Evolutionary conservation across 2,329 filamentous ascomycete genomes (phyloP), one percentile per base, ranked within the genome.

Genomic region (Aschersonia sp.): DNA sequence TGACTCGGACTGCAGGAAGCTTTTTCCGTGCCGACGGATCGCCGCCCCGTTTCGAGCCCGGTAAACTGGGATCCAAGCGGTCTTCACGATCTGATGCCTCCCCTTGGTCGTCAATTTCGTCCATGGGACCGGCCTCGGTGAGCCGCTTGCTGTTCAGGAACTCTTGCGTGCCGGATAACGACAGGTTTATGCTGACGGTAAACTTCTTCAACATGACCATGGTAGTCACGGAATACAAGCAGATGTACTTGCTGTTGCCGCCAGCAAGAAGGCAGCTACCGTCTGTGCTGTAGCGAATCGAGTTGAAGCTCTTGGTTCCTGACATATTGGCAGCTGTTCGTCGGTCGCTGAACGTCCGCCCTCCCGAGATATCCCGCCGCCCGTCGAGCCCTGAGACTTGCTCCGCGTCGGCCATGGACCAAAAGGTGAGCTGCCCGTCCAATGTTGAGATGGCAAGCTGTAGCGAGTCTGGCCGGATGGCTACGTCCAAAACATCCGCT

Each of bases 161-260:
- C 63, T 98, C 92, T 60, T 97, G 91, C 1, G 92, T 98, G 44
- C 92, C 92, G 28, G 94, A 89, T 3, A 98, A 72, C 2, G 89
- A 94, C n/a, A 96, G 72, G 64, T 98, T 98, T 59, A 95, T 79
- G 56, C 87, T 94, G 58, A 97, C 89, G 2, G 91, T 96, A 61
- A 85, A 98, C 61, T 96, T 96, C 64, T 94, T 95, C 48, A 97
- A 72, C 9, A 98, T 70, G 1, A 92, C 88, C 63, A 92, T 89
- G 1, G 91, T 94, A 50, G 82, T 81, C 32, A 94, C 87, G n/a
- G 94, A 91, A 67, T 98, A 98, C 50, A 98, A 66, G 61, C 92
- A 97, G 47, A 98, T 96, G 64, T 94, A 96, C 69, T 98, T 98
- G 80, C 89, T 96, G 72, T 92, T 95, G 32, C 92, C 92, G 45